These are phyloP conservation scores for Allomyces macrogynus DNA, from an alignment of 192 early-diverging fungal species.

Conservation along the genomic window DNA sequence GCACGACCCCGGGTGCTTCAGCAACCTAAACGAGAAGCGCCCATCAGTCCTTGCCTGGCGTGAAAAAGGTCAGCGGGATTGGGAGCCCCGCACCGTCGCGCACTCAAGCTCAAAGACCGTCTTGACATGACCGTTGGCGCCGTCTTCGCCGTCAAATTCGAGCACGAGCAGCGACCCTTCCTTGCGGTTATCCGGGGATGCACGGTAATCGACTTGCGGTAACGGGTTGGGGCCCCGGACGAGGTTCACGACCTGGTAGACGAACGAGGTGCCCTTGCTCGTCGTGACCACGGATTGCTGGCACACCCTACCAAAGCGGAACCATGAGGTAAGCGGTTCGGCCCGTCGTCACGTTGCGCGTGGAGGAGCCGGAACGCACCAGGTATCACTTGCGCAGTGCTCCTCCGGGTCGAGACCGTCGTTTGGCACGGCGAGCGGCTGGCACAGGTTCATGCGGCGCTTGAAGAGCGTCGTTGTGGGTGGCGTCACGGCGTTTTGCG, in stretches of 20 bases:
- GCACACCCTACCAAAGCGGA: neutral
- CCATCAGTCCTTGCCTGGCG: neutral
- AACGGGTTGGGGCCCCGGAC: neutral
- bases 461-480: neutral
- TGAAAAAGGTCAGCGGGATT: neutral
- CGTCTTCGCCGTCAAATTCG: neutral
- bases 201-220: neutral
- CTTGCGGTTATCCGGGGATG: neutral
- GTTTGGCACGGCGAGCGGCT: neutral
- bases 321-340: neutral
- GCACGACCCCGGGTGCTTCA: too few relatives aligned
- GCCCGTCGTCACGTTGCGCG: neutral
- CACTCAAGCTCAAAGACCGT: neutral
- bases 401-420: neutral
- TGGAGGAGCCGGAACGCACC: neutral
- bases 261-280: neutral
- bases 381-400: neutral
- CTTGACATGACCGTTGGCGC: neutral
- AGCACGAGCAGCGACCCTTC: neutral
- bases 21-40: neutral
- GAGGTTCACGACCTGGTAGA: neutral
- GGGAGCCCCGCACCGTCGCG: neutral
- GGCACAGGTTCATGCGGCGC: neutral
- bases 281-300: neutral
- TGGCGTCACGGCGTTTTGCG: neutral